Evolutionary conservation across 129 eudicot genomes (phyloP), one percentile per base, ranked within the genome.

Genomic region (Erigeron canadensis): DNA sequence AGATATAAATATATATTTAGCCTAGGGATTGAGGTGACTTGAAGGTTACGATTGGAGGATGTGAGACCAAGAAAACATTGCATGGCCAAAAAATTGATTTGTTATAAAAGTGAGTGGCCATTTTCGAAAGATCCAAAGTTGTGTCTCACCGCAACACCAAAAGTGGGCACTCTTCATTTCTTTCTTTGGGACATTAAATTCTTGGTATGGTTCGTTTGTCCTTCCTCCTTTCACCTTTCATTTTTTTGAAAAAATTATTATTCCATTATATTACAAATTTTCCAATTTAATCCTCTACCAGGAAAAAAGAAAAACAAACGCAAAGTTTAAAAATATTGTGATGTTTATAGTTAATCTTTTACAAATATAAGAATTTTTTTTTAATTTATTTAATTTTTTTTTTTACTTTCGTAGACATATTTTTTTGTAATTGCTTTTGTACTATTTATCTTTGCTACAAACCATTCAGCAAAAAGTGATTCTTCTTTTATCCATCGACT

Each of bases 171-270:
- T 61, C 65, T 16, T 28, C 3, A 2, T 28, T 28, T 28, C 34
- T 28, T 28, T 28, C 34, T 28, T 64, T 61, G 48, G 64, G 64
- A 41, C 71, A 62, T 38, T 77, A 16, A 77, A 69, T 77, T 61
- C 76, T 50, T 58, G 76, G 71, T 70, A 77, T 70, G 81, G 76
- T 62, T 77, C 66, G 42, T 77, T 77, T 70, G 76, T 77, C 77
- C 67, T 77, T 77, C 81, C 71, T 77, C 65, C 40, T 15, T 1
- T 17, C 41, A 70, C 58, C 47, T 63, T 63, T 54, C 58, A 51
- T 71, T 70, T 71, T 77, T 77, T 54, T 3, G 3, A 28, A 28
- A 28, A 28, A 3, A 28, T 28, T n/a, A n/a, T n/a, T n/a, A n/a
- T n/a, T n/a, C n/a, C n/a, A n/a, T n/a, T n/a, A n/a, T n/a, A n/a